Percentiles rank a stretch among this genome's conserved stretches.
Evolutionary conservation across 192 early-diverging fungal genomes (phyloP).

Genomic region (Mortierella hygrophila): DNA sequence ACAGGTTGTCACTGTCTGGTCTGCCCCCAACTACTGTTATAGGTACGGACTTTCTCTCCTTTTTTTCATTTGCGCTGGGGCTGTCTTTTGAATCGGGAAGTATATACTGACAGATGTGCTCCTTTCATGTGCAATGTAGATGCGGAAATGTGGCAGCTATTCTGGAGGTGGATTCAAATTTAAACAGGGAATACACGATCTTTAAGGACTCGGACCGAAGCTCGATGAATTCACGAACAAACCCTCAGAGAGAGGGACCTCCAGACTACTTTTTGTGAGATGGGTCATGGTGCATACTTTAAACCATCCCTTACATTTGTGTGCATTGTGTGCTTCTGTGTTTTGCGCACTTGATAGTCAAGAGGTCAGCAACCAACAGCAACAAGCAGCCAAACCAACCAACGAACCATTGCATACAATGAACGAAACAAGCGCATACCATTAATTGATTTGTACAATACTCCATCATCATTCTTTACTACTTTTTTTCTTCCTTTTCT

Average conservation of each 20-base stretch:
- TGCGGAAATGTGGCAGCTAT: conserved; percentile 99
- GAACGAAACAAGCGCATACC: conserved; percentile 19
- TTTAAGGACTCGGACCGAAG: conserved; percentile 64
- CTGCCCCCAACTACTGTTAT: conserved; percentile 99
- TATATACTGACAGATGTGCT: neutral
- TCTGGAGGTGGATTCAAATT: conserved; percentile 91
- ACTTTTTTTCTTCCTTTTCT: neutral
- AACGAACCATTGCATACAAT: neutral
- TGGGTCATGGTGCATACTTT: neutral
- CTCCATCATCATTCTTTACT: neutral
- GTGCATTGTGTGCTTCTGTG: too few species aligned
- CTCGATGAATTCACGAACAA: conserved; percentile 79
- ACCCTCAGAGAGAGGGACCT: conserved; percentile 86
- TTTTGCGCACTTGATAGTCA: too few species aligned
- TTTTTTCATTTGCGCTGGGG: conserved; percentile 9
- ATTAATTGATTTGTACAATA: conserved; percentile 13
- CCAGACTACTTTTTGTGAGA: conserved; percentile 95
- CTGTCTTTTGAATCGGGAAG: neutral
- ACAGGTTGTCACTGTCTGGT: conserved; percentile 98
- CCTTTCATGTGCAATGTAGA: conserved; percentile 45
- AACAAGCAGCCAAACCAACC: neutral
- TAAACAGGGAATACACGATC: conserved; percentile 90
- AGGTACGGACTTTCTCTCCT: conserved; percentile 56
- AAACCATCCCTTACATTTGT: too few species aligned
- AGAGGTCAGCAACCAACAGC: neutral